These are phyloP conservation scores for Cornus controversa DNA, from an alignment of 148 eudicot genomes.

Conservation along the genomic window DNA sequence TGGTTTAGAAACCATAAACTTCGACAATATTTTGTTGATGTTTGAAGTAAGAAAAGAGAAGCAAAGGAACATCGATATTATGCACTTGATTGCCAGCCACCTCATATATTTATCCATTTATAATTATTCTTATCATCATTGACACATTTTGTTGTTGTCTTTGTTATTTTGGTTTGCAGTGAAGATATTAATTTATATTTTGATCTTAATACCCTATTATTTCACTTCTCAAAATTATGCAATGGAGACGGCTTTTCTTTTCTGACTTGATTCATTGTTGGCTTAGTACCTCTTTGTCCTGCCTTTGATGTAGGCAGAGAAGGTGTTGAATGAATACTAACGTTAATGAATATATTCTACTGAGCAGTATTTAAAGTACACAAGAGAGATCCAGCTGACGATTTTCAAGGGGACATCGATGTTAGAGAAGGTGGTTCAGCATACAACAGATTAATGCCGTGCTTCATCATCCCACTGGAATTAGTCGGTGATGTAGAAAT, in stretches of 20 bases:
- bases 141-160: background rate
- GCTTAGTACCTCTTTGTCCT: background rate
- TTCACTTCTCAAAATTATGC: background rate
- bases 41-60: background rate
- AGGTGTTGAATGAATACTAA: background rate
- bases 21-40: background rate
- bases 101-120: too few relatives aligned
- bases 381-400: constrained; percentile 37
- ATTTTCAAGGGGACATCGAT: constrained; percentile 47
- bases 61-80: background rate
- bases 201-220: background rate
- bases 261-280: background rate
- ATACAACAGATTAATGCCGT: constrained; percentile 8
- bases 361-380: constrained; percentile 36
- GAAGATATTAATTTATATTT: too few relatives aligned
- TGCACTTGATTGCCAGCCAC: background rate
- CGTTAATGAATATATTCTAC: background rate
- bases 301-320: background rate
- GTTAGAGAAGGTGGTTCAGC: constrained; percentile 46
- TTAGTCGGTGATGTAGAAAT: background rate
- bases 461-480: background rate
- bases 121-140: too few relatives aligned
- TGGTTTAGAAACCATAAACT: too few relatives aligned
- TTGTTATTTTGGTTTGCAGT: background rate
- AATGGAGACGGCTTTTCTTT: too few relatives aligned